Evolutionary conservation across 257 asterid genomes (phyloP).

Genomic region (Striga asiatica): DNA sequence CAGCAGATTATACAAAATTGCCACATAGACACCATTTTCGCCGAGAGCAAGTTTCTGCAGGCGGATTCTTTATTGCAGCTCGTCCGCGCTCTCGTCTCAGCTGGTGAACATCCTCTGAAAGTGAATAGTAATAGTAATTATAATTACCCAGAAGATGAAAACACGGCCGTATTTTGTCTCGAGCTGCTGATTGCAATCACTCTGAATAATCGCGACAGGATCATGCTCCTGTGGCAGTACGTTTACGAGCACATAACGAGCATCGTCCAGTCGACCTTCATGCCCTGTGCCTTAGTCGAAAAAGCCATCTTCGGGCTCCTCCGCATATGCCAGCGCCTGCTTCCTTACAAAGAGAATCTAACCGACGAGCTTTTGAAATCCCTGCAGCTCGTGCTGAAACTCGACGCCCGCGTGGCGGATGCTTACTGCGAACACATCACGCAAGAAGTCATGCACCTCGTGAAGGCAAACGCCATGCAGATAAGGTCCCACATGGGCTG

Average conservation of each 20-base stretch:
- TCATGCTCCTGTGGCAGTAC: conserved; percentile 80
- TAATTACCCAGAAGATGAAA: conserved; percentile 46
- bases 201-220: conserved; percentile 72
- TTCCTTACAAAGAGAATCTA: conserved; percentile 86
- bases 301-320: conserved; percentile 90
- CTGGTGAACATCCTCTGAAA: conserved; percentile 52
- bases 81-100: conserved; percentile 62
- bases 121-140: conserved; percentile 26
- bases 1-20: conserved; percentile 70
- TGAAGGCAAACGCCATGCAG: conserved; percentile 83
- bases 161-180: conserved; percentile 65
- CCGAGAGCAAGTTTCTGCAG: conserved; percentile 83
- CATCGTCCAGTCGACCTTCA: conserved; percentile 65
- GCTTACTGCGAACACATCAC: conserved; percentile 89
- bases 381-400: conserved; percentile 73
- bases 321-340: conserved; percentile 81
- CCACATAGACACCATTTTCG: conserved; percentile 71
- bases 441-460: conserved; percentile 80
- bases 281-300: conserved; percentile 91
- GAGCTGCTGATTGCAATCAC: conserved; percentile 79
- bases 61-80: conserved; percentile 80
- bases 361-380: conserved; percentile 88
- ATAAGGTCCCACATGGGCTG: conserved; percentile 84
- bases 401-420: conserved; percentile 95
- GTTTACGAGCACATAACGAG: conserved; percentile 75